Percentiles rank a stretch among this genome's conserved stretches.
phyloP scores from a whole-genome alignment of 768 basidiomycete genomes.

The Hypsizygus marmoreus region DNA sequence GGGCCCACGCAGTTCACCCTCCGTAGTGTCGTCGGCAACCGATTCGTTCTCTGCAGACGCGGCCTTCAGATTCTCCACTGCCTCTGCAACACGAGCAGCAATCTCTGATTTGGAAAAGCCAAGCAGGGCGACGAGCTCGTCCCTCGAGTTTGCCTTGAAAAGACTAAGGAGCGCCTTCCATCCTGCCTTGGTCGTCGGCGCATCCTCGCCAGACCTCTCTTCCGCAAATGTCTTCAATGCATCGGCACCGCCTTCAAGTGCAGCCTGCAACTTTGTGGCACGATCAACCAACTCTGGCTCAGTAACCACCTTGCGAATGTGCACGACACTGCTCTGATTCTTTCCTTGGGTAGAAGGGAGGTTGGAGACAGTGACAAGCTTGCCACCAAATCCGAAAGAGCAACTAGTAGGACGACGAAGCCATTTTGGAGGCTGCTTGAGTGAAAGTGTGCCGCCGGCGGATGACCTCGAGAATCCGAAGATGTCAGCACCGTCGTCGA shows the following conservation, averaged over 20 bases:
- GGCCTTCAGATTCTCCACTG: constrained; percentile 72
- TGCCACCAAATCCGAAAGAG: constrained; percentile 92
- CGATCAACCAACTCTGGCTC: constrained; percentile 76
- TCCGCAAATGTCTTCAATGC: constrained; percentile 70
- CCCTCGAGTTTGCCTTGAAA: constrained; percentile 86
- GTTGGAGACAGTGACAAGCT: constrained; percentile 80
- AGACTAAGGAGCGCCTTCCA: constrained; percentile 91
- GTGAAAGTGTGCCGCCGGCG: constrained; percentile 65
- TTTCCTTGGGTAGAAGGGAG: constrained; percentile 74
- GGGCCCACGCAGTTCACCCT: constrained; percentile 60
- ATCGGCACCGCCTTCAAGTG: constrained; percentile 50
- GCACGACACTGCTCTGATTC: constrained; percentile 80
- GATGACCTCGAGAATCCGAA: constrained; percentile 61
- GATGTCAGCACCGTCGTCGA: constrained; percentile 67
- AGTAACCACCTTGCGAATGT: constrained; percentile 75
- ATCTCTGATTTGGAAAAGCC: constrained; percentile 93
- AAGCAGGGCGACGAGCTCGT: constrained; percentile 86
- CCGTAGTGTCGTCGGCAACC: constrained; percentile 40
- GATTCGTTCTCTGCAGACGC: constrained; percentile 33
- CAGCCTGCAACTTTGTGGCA: constrained; percentile 63
- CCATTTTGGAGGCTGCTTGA: constrained; percentile 98
- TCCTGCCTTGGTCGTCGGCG: constrained; percentile 44
- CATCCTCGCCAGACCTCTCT: constrained; percentile 43
- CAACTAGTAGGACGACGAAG: constrained; percentile 78
- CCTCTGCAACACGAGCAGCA: constrained; percentile 74